These are phyloP conservation scores for Epichloe coenophiala DNA, from an alignment of 2,329 filamentous ascomycete species.

Conservation along the genomic window DNA sequence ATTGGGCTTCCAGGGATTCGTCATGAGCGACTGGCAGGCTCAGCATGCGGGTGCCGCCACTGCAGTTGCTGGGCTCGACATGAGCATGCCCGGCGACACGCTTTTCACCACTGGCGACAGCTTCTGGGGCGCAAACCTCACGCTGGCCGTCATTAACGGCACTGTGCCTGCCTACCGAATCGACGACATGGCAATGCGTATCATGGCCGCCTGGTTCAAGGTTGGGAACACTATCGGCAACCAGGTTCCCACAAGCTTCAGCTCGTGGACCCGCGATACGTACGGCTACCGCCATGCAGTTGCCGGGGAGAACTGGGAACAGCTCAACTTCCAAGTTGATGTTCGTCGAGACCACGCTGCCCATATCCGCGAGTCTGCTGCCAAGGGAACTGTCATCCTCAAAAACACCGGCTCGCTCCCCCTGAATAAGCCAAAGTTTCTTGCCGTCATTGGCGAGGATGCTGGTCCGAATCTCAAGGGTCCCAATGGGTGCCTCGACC, in stretches of 20 bases:
- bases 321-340: constrained; percentile 71
- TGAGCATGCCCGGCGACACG: constrained; percentile 82
- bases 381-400: constrained; percentile 72
- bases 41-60: constrained; percentile 56
- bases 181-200: constrained; percentile 85
- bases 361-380: constrained; percentile 63
- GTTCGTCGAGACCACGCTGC: constrained; percentile 63
- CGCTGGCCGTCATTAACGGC: constrained; percentile 75
- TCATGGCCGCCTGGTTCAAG: constrained; percentile 58
- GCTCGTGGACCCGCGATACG: constrained; percentile 72
- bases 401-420: constrained; percentile 80
- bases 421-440: constrained; percentile 61
- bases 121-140: constrained; percentile 80
- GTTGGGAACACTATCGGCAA: constrained; percentile 39
- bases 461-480: constrained; percentile 62
- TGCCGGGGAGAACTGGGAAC: constrained; percentile 45
- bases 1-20: constrained; percentile 68
- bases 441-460: constrained; percentile 72
- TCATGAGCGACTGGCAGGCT: constrained; percentile 71
- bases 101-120: constrained; percentile 57
- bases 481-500: constrained; percentile 65
- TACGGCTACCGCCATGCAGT: constrained; percentile 54
- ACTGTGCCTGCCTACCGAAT: constrained; percentile 77
- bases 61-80: constrained; percentile 64
- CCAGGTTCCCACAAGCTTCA: constrained; percentile 59